These are phyloP conservation scores for Leishmania amazonensis DNA, from an alignment of 208 protist species.

Conservation along the genomic window DNA sequence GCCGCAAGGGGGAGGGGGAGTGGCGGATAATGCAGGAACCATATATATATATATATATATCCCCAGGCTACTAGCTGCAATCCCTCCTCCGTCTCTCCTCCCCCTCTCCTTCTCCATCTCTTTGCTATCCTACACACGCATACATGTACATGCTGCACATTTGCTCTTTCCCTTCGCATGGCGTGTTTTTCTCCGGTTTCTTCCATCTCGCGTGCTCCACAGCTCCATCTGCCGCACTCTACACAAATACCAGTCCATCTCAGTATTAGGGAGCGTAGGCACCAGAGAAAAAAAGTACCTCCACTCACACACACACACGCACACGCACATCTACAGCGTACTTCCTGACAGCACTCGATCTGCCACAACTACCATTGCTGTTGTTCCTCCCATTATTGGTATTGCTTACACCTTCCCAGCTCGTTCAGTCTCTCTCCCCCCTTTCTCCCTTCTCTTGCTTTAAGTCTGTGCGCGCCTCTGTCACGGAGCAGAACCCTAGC, in stretches of 20 bases:
- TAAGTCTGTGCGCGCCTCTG: background rate
- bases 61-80: background rate
- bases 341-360: background rate
- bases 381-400: background rate
- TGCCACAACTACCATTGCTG: background rate
- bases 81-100: background rate
- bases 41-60: background rate
- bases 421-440: background rate
- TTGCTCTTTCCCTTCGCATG: background rate
- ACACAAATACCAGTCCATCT: background rate
- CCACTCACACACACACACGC: background rate
- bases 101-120: background rate
- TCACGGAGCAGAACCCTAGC: background rate
- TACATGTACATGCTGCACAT: background rate
- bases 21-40: background rate
- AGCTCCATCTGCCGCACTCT: background rate
- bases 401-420: background rate
- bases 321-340: background rate
- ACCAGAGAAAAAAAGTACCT: background rate
- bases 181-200: background rate
- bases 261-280: background rate
- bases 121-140: background rate
- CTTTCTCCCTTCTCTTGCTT: background rate
- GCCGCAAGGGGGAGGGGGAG: background rate
- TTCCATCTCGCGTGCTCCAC: background rate